Evolutionary conservation across 2,329 filamentous ascomycete species (phyloP), one percentile per base, ranked within the genome.

Genomic region (Colletotrichum kahawae): DNA sequence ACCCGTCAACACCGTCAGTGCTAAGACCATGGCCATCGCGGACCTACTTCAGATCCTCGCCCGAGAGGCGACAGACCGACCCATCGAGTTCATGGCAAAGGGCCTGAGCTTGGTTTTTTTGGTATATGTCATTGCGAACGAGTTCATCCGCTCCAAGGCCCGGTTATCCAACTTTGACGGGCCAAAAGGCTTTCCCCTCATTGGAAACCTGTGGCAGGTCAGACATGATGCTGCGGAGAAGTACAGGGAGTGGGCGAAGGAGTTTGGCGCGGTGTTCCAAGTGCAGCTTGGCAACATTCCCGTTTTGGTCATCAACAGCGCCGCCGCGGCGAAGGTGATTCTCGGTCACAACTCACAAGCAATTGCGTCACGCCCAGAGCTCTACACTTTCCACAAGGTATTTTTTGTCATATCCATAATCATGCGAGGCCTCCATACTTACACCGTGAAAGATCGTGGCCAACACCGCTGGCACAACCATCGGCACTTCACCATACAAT

Each of bases 401-500:
- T 18, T 63, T 38, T 21, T 4, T 7, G 1, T 48, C 43, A 13
- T 48, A 12, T 18, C 18, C 27, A 33, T n/a, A 2, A 3, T 12
- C 16, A 21, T 7, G 8, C 5, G 34, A 4, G 1, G 1, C 13
- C n/a, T 18, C 12, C 13, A 33, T n/a, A 16, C 56, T 18, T 13
- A 31, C n/a, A 16, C 3, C 5, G 18, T 31, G 10, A 90, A 80
- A 92, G 89, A 31, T 93, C 89, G 72, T 75, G 16, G 72, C 72
- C 4, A 82, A 79, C 34, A 79, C 77, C 2, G 77, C 80, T 4
- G 81, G 82, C 8, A 82, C 80, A 1, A 82, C 80, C 16, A 93
- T 94, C 69, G 92, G 92, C 3, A 93, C 92, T 2, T 93, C 91
- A 0, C 92, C 92, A 0, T 93, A 92, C 91, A 91, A 93, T 77